Conservation (phyloP, 2,329 filamentous ascomycete species). For the Pseudomassariella vexata region DNA sequence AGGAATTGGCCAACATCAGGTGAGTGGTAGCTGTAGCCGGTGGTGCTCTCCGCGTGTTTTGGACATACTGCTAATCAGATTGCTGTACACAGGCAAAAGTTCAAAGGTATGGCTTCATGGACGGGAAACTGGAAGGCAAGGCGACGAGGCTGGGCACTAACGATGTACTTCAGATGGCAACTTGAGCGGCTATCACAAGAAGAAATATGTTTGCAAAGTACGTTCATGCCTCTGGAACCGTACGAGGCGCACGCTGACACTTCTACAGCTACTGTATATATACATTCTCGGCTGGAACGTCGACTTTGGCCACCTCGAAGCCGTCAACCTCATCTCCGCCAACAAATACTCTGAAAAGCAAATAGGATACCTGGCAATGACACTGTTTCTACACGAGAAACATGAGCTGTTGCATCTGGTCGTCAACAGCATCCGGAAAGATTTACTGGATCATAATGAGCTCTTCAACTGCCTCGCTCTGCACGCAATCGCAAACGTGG, state of each 20-base stretch:
- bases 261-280: constrained; percentile 80
- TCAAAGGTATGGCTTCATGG: constrained; percentile 61
- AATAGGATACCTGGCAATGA: constrained; percentile 97
- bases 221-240: constrained; percentile 9
- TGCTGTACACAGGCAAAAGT: constrained; percentile 83
- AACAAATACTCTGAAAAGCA: constrained; percentile 99
- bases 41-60: too few species aligned
- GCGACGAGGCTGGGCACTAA: constrained; percentile 16
- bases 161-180: constrained; percentile 59
- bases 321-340: constrained; percentile 94
- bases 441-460: constrained; percentile 90
- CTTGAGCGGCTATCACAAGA: constrained; percentile 95
- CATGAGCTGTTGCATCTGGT: constrained; percentile 94
- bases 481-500: constrained; percentile 97
- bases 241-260: constrained; percentile 14
- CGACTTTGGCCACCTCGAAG: constrained; percentile 97
- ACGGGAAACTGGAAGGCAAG: background rate
- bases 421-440: constrained; percentile 97
- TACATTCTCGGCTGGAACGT: constrained; percentile 99
- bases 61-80: too few species aligned
- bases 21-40: constrained; percentile 27
- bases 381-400: constrained; percentile 92
- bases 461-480: constrained; percentile 94
- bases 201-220: constrained; percentile 99
- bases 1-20: constrained; percentile 96